phyloP scores from a whole-genome alignment of 2,329 filamentous ascomycete genomes.

The Stromatinia cepivora region DNA sequence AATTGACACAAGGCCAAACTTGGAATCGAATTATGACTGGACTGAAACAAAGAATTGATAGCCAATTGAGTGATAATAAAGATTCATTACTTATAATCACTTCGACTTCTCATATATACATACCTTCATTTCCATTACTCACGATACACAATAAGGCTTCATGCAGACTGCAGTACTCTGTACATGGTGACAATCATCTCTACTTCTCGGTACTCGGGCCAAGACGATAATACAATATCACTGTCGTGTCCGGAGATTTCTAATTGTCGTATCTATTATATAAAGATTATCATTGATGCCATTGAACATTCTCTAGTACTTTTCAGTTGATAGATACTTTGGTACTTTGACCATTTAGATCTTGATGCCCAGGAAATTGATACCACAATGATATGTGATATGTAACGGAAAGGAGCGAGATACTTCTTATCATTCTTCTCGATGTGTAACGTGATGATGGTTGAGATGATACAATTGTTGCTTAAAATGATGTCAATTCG shows the following conservation, averaged over 20 bases:
- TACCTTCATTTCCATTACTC: neutral
- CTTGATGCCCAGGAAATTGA: neutral
- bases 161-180: neutral
- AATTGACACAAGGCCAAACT: neutral
- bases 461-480: slow-evolving; percentile 8
- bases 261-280: neutral
- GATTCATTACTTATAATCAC: too few relatives aligned
- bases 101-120: neutral
- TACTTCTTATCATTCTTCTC: neutral
- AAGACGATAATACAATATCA: neutral
- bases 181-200: neutral
- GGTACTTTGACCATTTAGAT: neutral
- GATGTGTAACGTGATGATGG: neutral
- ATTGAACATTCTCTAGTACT: neutral
- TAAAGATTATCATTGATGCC: neutral
- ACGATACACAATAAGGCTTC: slow-evolving; percentile 11
- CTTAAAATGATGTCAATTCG: neutral
- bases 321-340: neutral
- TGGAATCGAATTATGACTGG: too few relatives aligned
- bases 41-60: neutral
- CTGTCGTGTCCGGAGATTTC: neutral
- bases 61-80: neutral
- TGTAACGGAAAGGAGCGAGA: neutral
- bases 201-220: neutral
- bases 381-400: neutral